Base-by-base conservation (phyloP, 2,329 filamentous ascomycete species). In the Fusarium proliferatum region DNA sequence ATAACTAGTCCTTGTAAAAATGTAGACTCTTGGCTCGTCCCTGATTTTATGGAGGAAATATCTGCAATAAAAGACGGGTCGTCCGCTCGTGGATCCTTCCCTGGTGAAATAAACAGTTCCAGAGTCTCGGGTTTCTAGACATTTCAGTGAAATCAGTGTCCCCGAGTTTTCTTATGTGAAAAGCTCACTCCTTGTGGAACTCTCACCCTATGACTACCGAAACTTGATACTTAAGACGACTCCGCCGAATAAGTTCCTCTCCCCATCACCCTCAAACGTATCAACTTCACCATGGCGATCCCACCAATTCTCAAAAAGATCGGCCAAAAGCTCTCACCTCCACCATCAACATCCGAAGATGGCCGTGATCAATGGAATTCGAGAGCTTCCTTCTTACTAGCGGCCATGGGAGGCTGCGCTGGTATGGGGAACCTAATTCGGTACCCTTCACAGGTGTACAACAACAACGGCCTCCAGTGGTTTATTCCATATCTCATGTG, bases 381-480 rank as follows among this genome's bases (percentile, higher is more conserved):
- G 2, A 82, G 88, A 42, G 82, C 87, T 5, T 84, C 88, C 17
- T 90, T 89, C 77, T 80, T 90, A 10, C 85, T 90, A 33, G 88
- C 88, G 23, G 85, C 87, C 6, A 89, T 89, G 87, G 87, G 88
- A 48, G 88, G 88, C 57, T 88, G 86, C 72, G 87, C 87, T 3
- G 88, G 88, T 53, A 87, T 89, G 81, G 88, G 88, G 34, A 90
- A 90, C 75, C 81, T 90, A 30, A 82, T 90, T 26, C 84, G 88
- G 34, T 90, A 89, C 67, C 88, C 88, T 5, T 89, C 87, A 0
- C 86, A 88, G 43, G 84, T 89, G 5, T 90, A 88, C 84, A 90
- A 89, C 80, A 90, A 90, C 77, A 84, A 88, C 63, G 88, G 88
- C 6, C 81, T 89, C 10, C 88, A 90, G 74, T 90, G 88, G 88